Evolutionary conservation across 169 alveolate species (phyloP).

Genomic region (Cryptosporidium bovis): DNA sequence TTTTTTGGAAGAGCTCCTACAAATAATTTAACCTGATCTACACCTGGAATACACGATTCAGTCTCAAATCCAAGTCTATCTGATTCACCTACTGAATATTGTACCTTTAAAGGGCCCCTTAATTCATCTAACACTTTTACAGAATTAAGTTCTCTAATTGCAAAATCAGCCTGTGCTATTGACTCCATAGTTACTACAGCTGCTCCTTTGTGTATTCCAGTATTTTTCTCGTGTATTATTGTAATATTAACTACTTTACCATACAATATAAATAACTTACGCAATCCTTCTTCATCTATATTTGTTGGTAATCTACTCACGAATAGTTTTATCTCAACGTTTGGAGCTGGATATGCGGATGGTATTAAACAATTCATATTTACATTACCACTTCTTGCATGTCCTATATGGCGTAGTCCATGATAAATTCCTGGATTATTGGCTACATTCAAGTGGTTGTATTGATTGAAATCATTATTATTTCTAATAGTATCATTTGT

Average conservation of each 20-base stretch:
- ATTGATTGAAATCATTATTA: no score
- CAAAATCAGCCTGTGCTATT: conserved; percentile 90
- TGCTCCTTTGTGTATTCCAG: conserved; percentile 86
- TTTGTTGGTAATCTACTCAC: conserved; percentile 89
- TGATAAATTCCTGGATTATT: no score
- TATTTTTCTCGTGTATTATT: conserved; percentile 85
- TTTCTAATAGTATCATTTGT: no score
- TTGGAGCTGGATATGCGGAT: conserved; percentile 88
- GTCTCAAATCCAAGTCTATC: conserved; percentile 86
- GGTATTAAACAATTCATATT: conserved; percentile 33
- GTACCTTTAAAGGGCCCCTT: conserved; percentile 87
- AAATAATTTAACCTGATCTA: conserved; percentile 88
- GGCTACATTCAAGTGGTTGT: no score
- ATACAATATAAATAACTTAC: conserved; percentile 85
- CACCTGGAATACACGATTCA: conserved; percentile 85
- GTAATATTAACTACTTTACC: conserved; percentile 89
- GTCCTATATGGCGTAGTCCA: no score
- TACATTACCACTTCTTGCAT: neutral
- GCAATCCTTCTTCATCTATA: conserved; percentile 84
- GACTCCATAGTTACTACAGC: conserved; percentile 89
- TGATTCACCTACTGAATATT: conserved; percentile 90
- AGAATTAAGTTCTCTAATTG: conserved; percentile 87
- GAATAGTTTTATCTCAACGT: conserved; percentile 88
- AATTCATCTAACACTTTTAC: conserved; percentile 83
- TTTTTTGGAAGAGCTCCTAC: conserved; percentile 89